These are phyloP conservation scores for Leishmania guyanensis DNA, from an alignment of 208 protist species.

Conservation along the genomic window DNA sequence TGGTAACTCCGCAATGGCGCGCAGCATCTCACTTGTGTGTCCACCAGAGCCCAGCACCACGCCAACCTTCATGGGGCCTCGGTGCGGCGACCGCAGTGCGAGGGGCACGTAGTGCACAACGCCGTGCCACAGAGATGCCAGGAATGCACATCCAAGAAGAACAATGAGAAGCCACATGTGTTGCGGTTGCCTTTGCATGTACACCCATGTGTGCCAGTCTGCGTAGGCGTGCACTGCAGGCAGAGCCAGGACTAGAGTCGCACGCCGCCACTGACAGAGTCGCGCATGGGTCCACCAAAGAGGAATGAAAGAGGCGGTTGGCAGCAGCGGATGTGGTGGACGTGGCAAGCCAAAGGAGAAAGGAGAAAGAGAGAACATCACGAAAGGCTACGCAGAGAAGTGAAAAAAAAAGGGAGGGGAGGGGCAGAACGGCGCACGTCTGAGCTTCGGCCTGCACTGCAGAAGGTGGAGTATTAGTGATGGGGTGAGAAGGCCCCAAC, in stretches of 20 bases:
- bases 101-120: constrained; percentile 20
- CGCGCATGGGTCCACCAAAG: neutral
- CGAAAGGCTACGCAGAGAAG: neutral
- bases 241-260: neutral
- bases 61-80: constrained; percentile 47
- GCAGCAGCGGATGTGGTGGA: neutral
- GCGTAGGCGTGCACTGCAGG: neutral
- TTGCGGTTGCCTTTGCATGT: neutral
- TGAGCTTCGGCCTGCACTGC: neutral
- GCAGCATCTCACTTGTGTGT: constrained; percentile 93
- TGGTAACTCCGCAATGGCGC: constrained; percentile 51
- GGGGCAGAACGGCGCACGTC: neutral
- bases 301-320: neutral
- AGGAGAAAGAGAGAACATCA: neutral
- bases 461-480: neutral
- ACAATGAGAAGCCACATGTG: constrained; percentile 22
- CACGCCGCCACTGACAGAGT: too few relatives aligned
- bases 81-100: constrained; percentile 27
- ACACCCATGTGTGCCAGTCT: neutral
- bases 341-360: neutral
- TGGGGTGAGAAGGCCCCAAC: neutral
- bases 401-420: neutral
- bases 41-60: constrained; percentile 91
- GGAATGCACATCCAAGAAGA: constrained; percentile 2
- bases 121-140: constrained; percentile 20